phyloP scores from a whole-genome alignment of 495 filamentous ascomycete genomes.

The Penicillium soppii region DNA sequence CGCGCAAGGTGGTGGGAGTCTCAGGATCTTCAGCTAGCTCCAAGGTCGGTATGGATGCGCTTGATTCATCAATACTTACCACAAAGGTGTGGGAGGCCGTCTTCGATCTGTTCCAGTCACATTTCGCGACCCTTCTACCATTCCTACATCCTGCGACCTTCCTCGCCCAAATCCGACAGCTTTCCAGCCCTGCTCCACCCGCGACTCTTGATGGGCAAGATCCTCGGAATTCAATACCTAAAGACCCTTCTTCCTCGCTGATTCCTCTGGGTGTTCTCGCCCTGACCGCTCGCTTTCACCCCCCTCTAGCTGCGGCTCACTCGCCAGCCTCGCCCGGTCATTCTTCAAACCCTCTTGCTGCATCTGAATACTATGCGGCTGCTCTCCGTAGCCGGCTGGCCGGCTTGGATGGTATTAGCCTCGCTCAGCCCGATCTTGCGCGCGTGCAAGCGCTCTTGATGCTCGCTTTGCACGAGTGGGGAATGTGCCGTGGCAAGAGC shows the following conservation, averaged over 20 bases:
- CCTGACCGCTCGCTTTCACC: conserved; percentile 76
- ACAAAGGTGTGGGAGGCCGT: conserved; percentile 66
- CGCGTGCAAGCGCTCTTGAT: conserved; percentile 76
- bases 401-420: conserved; percentile 47
- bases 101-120: conserved; percentile 78
- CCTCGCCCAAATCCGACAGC: conserved; percentile 54
- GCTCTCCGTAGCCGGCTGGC: conserved; percentile 66
- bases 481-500: conserved; percentile 69
- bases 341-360: conserved; percentile 59
- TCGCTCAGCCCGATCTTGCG: conserved; percentile 62
- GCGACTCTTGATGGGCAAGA: conserved; percentile 26
- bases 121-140: conserved; percentile 78
- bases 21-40: conserved; percentile 34
- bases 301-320: conserved; percentile 64
- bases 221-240: conserved; percentile 26
- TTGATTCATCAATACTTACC: conserved; percentile 57
- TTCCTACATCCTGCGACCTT: conserved; percentile 81
- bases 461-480: conserved; percentile 84
- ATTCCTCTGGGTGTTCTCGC: conserved; percentile 76
- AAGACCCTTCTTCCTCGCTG: conserved; percentile 56
- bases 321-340: conserved; percentile 45
- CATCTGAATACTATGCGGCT: conserved; percentile 78
- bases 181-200: conserved; percentile 31
- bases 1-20: conserved; percentile 48
- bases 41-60: conserved; percentile 36